Evolutionary conservation across 2,329 filamentous ascomycete genomes (phyloP).

Genomic region (Botryotinia convoluta): DNA sequence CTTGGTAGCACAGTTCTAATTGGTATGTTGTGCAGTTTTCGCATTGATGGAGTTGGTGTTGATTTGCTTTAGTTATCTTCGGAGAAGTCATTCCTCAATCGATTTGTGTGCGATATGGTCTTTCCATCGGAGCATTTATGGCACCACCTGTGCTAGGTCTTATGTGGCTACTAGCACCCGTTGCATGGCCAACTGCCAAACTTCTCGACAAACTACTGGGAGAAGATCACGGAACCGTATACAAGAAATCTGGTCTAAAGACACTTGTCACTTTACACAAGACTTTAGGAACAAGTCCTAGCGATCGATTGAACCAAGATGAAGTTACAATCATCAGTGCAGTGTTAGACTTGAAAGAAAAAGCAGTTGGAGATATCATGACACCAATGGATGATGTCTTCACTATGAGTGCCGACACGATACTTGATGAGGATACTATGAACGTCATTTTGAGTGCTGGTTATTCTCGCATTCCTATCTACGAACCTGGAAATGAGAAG

Average conservation of each 20-base stretch:
- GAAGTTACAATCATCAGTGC: conserved; percentile 99
- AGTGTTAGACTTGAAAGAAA: conserved; percentile 93
- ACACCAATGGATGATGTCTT: conserved; percentile 98
- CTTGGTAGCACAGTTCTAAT: conserved; percentile 91
- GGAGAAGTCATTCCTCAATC: conserved; percentile 96
- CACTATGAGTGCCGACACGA: conserved; percentile 90
- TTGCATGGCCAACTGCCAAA: conserved; percentile 94
- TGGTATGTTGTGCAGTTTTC: conserved; percentile 53
- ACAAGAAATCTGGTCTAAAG: conserved; percentile 97
- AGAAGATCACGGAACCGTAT: conserved; percentile 91
- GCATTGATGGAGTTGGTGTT: not conserved
- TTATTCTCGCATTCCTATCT: conserved; percentile 94
- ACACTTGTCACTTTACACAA: conserved; percentile 94
- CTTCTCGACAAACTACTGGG: conserved; percentile 90
- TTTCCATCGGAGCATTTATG: conserved; percentile 94
- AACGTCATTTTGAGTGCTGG: conserved; percentile 88
- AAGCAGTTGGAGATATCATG: conserved; percentile 94
- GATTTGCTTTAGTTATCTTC: conserved; percentile 73
- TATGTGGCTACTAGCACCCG: conserved; percentile 88
- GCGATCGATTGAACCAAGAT: conserved; percentile 89
- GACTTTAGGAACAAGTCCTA: conserved; percentile 77
- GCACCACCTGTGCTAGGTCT: conserved; percentile 79
- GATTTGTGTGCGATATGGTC: conserved; percentile 90
- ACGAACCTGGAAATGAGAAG: conserved; percentile 74
- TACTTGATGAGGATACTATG: conserved; percentile 92